Base-by-base conservation (phyloP, 176 grass and related monocot species). In the Cenchrus purpureus region DNA sequence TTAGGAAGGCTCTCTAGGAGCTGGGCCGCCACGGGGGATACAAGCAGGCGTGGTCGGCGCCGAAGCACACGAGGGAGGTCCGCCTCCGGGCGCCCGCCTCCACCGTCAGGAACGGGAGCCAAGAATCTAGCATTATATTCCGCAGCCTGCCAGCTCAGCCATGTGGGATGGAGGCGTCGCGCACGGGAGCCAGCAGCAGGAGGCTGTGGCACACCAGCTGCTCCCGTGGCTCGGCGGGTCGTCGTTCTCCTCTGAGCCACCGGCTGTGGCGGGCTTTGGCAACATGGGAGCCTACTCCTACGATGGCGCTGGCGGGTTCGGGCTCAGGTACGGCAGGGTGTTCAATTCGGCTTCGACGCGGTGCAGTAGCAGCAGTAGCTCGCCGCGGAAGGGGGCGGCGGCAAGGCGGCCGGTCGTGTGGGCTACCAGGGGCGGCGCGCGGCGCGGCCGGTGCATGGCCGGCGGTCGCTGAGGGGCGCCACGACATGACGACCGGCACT, bases 131-230 rank as follows among this genome's bases (percentile, higher is more conserved):
- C 31, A 2, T 25, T 25, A 25, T 25, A 25, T 32, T 32, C 31
- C 31, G 31, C 31, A 32, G 31, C 31, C 31, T 2, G 31, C 31
- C 31, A 32, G 31, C 31, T 32, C 31, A 49, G 70, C 28, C 61
- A 95, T 95, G 93, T 95, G 93, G 93, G 84, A 80, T 58, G 90
- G 88, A 63, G 90, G 61, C 89, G 68, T 94, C n/a, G 80, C 57
- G 49, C 92, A 94, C 90, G 88, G 85, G 44, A 45, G 31, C 7
- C 43, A 84, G 79, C 86, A 32, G 31, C 87, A 95, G 53, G 92
- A 91, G 54, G 65, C 14, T 76, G 77, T 74, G 22, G 76, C 61
- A 0, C 50, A 82, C 2, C 89, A 76, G 76, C 85, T 92, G 20
- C 77, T 86, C 53, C 84, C 89, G 68, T 95, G 93, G 93, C 85